phyloP scores from a whole-genome alignment of 306 rosid species.

The Vigna radiata region DNA sequence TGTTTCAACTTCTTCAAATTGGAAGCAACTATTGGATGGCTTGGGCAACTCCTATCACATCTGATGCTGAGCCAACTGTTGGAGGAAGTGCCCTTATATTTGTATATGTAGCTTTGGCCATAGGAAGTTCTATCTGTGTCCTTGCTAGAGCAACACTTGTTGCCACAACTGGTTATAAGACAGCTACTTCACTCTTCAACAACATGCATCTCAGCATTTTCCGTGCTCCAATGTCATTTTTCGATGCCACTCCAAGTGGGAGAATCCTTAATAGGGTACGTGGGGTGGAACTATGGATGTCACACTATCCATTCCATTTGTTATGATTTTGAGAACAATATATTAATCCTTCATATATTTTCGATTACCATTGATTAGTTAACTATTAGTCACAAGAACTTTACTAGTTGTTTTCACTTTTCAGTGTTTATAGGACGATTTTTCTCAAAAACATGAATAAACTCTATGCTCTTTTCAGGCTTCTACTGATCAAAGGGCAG shows the following conservation, averaged over 20 bases:
- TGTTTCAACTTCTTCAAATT: slow-evolving; percentile 62
- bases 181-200: slow-evolving; percentile 64
- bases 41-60: slow-evolving; percentile 70
- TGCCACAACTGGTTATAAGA: slow-evolving; percentile 57
- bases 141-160: slow-evolving; percentile 51
- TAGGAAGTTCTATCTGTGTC: slow-evolving; percentile 60
- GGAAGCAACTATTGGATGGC: slow-evolving; percentile 85
- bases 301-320: not conserved
- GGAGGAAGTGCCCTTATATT: slow-evolving; percentile 43
- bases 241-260: slow-evolving; percentile 78
- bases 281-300: slow-evolving; percentile 18
- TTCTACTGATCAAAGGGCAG: slow-evolving; percentile 46
- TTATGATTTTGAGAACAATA: not conserved
- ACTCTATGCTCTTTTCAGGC: slow-evolving; percentile 27
- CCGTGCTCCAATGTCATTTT: slow-evolving; percentile 74
- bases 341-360: not conserved
- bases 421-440: not conserved
- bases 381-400: not conserved
- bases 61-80: slow-evolving; percentile 47
- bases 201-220: slow-evolving; percentile 70
- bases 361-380: not conserved
- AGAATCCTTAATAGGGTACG: slow-evolving; percentile 68
- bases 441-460: not conserved
- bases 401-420: not conserved
- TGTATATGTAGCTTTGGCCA: slow-evolving; percentile 57